Percentiles rank a stretch among this genome's conserved stretches.
phyloP scores from a whole-genome alignment of 1,284 basidiomycete genomes.

The Tausonia pullulans region DNA sequence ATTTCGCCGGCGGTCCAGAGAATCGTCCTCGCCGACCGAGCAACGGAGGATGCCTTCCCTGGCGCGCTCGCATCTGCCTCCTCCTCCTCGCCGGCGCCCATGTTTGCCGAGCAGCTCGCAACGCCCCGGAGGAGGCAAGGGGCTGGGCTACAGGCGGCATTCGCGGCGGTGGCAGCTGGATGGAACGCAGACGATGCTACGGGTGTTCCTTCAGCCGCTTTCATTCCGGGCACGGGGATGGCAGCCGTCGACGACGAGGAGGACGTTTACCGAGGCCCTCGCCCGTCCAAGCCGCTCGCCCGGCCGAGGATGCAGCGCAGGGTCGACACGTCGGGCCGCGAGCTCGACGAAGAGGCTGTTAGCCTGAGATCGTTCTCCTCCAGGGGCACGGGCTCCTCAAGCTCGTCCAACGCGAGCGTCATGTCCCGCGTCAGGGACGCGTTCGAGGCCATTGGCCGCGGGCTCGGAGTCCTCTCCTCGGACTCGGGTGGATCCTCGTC shows the following conservation, averaged over 20 bases:
- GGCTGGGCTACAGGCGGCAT: neutral
- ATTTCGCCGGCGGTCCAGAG: neutral
- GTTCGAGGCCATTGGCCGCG: conserved; percentile 11
- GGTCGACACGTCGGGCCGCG: conserved; percentile 7
- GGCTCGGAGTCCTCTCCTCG: conserved; percentile 10
- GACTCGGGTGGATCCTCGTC: neutral
- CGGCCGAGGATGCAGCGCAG: conserved; percentile 2
- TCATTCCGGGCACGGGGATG: neutral
- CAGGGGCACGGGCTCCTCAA: neutral
- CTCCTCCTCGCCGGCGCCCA: neutral
- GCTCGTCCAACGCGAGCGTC: conserved; percentile 2
- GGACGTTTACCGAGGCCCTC: conserved; percentile 14
- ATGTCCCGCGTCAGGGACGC: conserved; percentile 10
- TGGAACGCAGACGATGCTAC: neutral
- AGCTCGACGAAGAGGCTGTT: conserved; percentile 16
- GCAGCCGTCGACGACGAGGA: conserved; percentile 1
- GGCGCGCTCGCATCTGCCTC: neutral
- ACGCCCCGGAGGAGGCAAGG: conserved; percentile 8
- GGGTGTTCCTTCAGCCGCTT: neutral
- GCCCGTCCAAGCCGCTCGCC: neutral
- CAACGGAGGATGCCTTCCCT: neutral
- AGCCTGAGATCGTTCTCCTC: conserved; percentile 12
- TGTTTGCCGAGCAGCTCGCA: conserved; percentile 13
- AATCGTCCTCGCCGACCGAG: neutral
- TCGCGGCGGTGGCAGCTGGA: neutral